phyloP scores from a whole-genome alignment of 2,329 filamentous ascomycete genomes.

The Botrytis galanthina region DNA sequence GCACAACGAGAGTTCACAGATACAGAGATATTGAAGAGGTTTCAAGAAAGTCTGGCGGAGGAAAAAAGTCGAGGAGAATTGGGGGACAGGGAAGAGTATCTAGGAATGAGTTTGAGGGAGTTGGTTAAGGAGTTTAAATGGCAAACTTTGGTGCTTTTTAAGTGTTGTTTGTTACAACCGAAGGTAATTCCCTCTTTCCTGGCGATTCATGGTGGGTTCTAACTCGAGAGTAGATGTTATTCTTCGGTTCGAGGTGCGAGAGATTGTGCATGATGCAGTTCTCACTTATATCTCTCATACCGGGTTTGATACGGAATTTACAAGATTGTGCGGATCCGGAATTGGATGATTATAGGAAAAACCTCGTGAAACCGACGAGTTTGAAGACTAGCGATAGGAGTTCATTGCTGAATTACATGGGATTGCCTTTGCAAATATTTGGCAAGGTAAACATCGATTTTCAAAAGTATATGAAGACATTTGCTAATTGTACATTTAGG shows the following conservation, averaged over 20 bases:
- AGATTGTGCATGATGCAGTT: slow-evolving; percentile 98
- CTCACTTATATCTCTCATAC: slow-evolving; percentile 91
- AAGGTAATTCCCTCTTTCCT: slow-evolving; percentile 60
- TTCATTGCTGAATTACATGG: slow-evolving; percentile 91
- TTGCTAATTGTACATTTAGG: slow-evolving; percentile 47
- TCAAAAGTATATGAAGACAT: too few species aligned
- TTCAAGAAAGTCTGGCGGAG: slow-evolving; percentile 81
- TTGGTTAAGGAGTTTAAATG: slow-evolving; percentile 92
- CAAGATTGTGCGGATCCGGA: slow-evolving; percentile 95
- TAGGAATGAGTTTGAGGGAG: slow-evolving; percentile 85
- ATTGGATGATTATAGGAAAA: slow-evolving; percentile 77
- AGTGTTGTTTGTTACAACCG: slow-evolving; percentile 88
- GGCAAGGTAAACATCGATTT: slow-evolving; percentile 61
- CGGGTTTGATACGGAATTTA: slow-evolving; percentile 84
- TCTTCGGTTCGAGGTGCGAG: slow-evolving; percentile 96
- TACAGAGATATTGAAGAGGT: slow-evolving; percentile 82
- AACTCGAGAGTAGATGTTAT: slow-evolving; percentile 71
- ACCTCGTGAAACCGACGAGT: slow-evolving; percentile 73
- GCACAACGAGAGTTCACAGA: slow-evolving; percentile 90
- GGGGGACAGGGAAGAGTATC: slow-evolving; percentile 79
- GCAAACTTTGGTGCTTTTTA: slow-evolving; percentile 91
- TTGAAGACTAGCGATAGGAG: slow-evolving; percentile 87
- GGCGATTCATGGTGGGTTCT: neutral
- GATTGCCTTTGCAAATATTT: slow-evolving; percentile 89
- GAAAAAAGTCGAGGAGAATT: slow-evolving; percentile 61